Evolutionary conservation across 1,284 basidiomycete genomes (phyloP).

Genomic region (Veloporphyrellus conicus): DNA sequence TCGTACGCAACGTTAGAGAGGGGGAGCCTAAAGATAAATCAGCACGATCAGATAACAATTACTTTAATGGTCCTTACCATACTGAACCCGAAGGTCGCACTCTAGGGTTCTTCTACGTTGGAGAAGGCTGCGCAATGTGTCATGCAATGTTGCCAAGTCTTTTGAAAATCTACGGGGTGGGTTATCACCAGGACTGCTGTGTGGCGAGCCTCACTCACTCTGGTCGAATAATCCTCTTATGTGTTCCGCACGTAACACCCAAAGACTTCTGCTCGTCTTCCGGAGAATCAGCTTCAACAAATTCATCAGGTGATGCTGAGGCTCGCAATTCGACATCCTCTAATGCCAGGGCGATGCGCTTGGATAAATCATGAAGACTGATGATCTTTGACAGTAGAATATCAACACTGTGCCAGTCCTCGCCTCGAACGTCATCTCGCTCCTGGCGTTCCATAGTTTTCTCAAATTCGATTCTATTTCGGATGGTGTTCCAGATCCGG

Average conservation of each 20-base stretch:
- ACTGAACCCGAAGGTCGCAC: constrained; percentile 47
- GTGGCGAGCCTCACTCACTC: constrained; percentile 42
- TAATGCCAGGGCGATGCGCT: constrained; percentile 57
- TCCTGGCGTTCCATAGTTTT: constrained; percentile 48
- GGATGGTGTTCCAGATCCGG: constrained; percentile 52
- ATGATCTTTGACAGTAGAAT: constrained; percentile 54
- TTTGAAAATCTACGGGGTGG: constrained; percentile 59
- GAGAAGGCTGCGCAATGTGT: constrained; percentile 43
- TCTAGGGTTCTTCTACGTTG: constrained; percentile 52
- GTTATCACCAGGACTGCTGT: neutral
- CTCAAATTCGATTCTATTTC: constrained; percentile 51
- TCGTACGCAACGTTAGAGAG: constrained; percentile 67
- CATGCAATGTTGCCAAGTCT: constrained; percentile 54
- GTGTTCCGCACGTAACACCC: constrained; percentile 11
- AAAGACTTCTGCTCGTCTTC: constrained; percentile 18
- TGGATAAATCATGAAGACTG: constrained; percentile 54
- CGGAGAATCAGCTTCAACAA: constrained; percentile 25
- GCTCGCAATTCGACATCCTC: constrained; percentile 32
- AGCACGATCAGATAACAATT: neutral
- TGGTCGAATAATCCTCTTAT: constrained; percentile 67
- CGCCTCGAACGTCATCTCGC: constrained; percentile 24
- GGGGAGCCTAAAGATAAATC: constrained; percentile 49
- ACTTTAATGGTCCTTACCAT: constrained; percentile 43
- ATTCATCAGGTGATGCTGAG: constrained; percentile 17
- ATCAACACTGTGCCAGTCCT: constrained; percentile 56